Base-by-base conservation (phyloP, 257 asterid genomes). In the Scutellaria minor region DNA sequence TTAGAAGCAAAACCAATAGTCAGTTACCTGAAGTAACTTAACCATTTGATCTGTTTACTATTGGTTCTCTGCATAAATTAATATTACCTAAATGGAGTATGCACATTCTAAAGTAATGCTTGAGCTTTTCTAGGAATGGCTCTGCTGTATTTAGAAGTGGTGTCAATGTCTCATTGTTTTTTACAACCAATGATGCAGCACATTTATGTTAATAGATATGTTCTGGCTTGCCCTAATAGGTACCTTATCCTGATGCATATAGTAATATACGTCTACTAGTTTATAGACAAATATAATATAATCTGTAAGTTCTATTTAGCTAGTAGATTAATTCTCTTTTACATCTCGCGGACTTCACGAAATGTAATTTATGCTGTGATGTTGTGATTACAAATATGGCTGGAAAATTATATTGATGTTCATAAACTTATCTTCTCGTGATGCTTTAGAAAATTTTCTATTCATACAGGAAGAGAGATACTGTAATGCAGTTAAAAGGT, bases 381-480 rank as follows among this genome's bases (percentile, higher is more conserved):
- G 37, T 31, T 31, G 4, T 31, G 37, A 31, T 7, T 8, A 7
- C 11, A 57, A 57, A 37, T 24, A 54, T 45, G 67, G 64, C 18
- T 39, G 44, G 46, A 44, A 22, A 39, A 27, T 4, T 47, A 47
- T 31, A 31, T 31, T 31, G 37, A 31, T 57, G 35, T 57, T 14
- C 27, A 41, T 2, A 24, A 37, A 48, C 27, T 15, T 37, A 13
- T 61, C 48, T 61, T 61, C 66, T 41, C 41, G 51, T 39, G 14
- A 61, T 67, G 75, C 58, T 66, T 48, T 39, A 46, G 2, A 51
- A 46, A 37, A 48, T 41, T 55, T 77, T 50, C 11, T 57, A 63
- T 74, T 41, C 18, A 12, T 80, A 58, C 74, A 95, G 99, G 98
- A 86, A 77, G 93, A 81, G 73, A 82, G 93, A 77, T 95, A 88